Evolutionary conservation across 2,329 filamentous ascomycete genomes (phyloP).

Genomic region (Fusarium sp.): DNA sequence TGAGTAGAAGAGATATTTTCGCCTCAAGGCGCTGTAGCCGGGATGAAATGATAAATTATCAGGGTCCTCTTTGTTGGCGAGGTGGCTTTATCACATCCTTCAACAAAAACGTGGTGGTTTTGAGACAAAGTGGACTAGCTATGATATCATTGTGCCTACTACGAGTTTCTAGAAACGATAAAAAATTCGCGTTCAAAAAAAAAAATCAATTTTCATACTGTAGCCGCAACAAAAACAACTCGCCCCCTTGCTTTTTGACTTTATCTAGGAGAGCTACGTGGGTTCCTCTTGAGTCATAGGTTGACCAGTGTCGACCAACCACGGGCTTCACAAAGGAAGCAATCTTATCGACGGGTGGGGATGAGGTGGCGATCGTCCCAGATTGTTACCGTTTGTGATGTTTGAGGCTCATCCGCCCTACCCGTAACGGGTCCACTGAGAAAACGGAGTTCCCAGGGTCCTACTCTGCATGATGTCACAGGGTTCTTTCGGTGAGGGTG

Average conservation of each 20-base stretch:
- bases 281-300: slow-evolving; percentile 35
- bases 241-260: slow-evolving; percentile 7
- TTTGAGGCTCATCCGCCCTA: slow-evolving; percentile 28
- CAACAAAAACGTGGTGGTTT: background rate
- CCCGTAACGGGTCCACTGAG: slow-evolving; percentile 35
- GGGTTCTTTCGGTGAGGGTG: slow-evolving; percentile 7
- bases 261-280: slow-evolving; percentile 26
- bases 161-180: background rate
- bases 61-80: background rate
- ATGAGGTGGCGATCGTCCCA: slow-evolving; percentile 33
- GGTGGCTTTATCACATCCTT: background rate
- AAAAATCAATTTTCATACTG: slow-evolving; percentile 9
- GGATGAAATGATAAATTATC: background rate
- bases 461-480: slow-evolving; percentile 33
- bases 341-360: slow-evolving; percentile 35
- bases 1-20: background rate
- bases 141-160: background rate
- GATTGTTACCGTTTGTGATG: background rate
- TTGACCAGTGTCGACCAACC: slow-evolving; percentile 16
- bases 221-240: background rate
- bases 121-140: background rate
- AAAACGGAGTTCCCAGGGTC: slow-evolving; percentile 17
- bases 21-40: background rate
- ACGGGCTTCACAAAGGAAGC: background rate
- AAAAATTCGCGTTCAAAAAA: background rate